Conservation (phyloP, 768 basidiomycete genomes). For the Cyclocybe cylindracea region DNA sequence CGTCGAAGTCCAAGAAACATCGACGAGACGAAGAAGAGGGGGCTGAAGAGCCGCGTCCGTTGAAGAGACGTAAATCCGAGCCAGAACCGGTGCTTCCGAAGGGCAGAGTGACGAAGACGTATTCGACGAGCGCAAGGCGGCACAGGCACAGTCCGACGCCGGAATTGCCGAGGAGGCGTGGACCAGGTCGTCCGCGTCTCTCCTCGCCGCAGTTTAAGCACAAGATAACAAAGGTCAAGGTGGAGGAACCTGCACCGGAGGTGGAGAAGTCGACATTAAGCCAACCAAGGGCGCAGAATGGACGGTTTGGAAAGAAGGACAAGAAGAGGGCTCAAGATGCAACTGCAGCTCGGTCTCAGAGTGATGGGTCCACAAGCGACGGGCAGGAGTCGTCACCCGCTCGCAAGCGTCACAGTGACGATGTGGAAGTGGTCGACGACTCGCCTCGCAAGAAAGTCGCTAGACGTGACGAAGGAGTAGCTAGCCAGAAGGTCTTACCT, state of each 20-base stretch:
- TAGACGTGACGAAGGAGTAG: neutral
- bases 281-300: conserved; percentile 66
- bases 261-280: conserved; percentile 45
- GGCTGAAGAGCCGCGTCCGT: conserved; percentile 25
- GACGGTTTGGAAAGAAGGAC: conserved; percentile 67
- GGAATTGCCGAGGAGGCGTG: conserved; percentile 33
- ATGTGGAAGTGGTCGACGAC: conserved; percentile 32
- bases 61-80: conserved; percentile 54
- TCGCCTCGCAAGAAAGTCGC: conserved; percentile 31
- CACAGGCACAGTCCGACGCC: conserved; percentile 9
- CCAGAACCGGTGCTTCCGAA: conserved; percentile 14
- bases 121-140: conserved; percentile 16
- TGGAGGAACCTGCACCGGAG: conserved; percentile 27
- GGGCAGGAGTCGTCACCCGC: conserved; percentile 18
- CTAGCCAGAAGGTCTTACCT: conserved; percentile 38
- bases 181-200: conserved; percentile 43
- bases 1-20: conserved; percentile 27
- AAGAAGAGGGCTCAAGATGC: conserved; percentile 32
- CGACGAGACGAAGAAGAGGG: conserved; percentile 27
- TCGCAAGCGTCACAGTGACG: conserved; percentile 34
- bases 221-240: conserved; percentile 19
- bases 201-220: conserved; percentile 23
- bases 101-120: conserved; percentile 27
- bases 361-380: neutral
- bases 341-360: conserved; percentile 2